Evolutionary conservation across 2,329 filamentous ascomycete genomes (phyloP), one percentile per base, ranked within the genome.

Genomic region (Fusarium sp.): DNA sequence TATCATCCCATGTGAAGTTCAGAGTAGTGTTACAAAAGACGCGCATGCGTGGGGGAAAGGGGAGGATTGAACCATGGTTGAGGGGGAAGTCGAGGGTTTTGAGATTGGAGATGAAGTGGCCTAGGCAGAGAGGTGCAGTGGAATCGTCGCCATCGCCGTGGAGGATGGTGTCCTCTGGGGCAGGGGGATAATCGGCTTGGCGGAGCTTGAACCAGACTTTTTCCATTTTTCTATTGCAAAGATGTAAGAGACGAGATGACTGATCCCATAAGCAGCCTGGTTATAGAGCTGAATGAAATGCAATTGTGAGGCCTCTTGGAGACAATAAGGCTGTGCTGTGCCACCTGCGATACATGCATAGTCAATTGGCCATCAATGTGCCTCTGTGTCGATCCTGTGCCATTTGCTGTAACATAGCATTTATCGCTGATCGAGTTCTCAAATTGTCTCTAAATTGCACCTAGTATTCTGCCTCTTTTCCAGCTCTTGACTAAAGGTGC

Each of bases 191-290:
- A 16, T 61, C 59, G 0, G 37, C 23, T 30, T 61, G 59, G 1
- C 59, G 59, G 2, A 61, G 59, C 30, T 61, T 61, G 37, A 61
- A 61, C 59, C 59, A 61, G 11, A 58, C 59, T 44, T 61, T 61
- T 28, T 61, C 59, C 49, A 52, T 52, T 15, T 50, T 13, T 4
- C 2, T n/a, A 11, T 18, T 12, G 7, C 10, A 15, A 16, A 18
- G 3, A 6, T 32, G 46, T 12, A n/a, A n/a, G 3, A 18, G 15
- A 3, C 10, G 28, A 8, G 10, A 32, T 18, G 6, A 0, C 0
- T 5, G 4, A 7, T 12, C 7, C 2, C 11, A 5, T 23, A 1
- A 0, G 7, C 0, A 23, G 30, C 16, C 11, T 50, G 11, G 1
- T 9, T 0, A 3, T 23, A 2, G 16, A 35, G 9, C 4, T 50